Base-by-base conservation (phyloP, 2,329 filamentous ascomycete genomes). In the Escovopsis sp. region DNA sequence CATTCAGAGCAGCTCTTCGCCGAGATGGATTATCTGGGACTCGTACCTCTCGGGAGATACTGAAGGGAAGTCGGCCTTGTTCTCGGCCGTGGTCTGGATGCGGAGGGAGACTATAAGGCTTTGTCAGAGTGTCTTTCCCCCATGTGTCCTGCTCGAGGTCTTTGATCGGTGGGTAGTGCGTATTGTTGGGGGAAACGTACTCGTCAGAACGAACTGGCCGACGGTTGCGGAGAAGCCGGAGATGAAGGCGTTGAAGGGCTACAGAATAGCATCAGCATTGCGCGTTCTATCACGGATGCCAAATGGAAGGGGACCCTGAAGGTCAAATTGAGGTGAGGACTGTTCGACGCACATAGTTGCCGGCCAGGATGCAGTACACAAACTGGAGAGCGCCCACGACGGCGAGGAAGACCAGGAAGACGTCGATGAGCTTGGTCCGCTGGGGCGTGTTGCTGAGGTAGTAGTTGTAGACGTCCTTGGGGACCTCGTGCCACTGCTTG, bases 201-300 rank as follows among this genome's bases (percentile, higher is more conserved):
- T 85, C 39, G 91, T 95, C 52, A 98, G 76, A 48, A 98, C 91
- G 61, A 98, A 98, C 61, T 98, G 91, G 47, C 91, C 91, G 48
- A 98, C 89, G 1, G 89, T 91, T 13, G 89, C 86, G 47, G 78
- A 80, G 69, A 98, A 98, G 38, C 91, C 93, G 29, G 88, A 85
- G 29, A 98, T 77, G 69, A 98, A 98, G 49, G 93, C 91, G 62
- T 98, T 98, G 72, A 98, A 98, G 9, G 91, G 91, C 89, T 96
- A 44, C 7, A 27, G n/a, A 38, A 5, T 7, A 11, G 8, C 27
- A 11, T 12, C 12, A 8, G 24, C 8, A 29, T 37, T 46, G 25
- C 11, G 10, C 16, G 20, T 13, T 13, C 14, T 20, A 4, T 20
- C 20, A n/a, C n/a, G n/a, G n/a, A n/a, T n/a, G n/a, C 20, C 20